Evolutionary conservation across 2,329 filamentous ascomycete genomes (phyloP).

Genomic region (Nemania sp.): DNA sequence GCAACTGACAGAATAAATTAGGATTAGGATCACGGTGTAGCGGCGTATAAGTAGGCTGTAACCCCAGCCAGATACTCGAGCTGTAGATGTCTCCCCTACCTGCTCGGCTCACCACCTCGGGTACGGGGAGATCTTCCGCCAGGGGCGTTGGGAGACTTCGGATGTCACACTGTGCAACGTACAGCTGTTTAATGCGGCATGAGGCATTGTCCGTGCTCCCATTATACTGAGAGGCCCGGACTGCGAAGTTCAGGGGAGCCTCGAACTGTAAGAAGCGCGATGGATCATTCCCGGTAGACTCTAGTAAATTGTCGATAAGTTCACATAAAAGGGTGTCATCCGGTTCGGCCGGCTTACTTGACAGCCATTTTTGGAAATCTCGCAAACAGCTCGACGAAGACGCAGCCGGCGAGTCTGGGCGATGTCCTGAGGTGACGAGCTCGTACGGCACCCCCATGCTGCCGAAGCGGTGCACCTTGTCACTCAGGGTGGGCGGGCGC

Average conservation of each 20-base stretch:
- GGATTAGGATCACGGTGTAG: conserved; percentile 92
- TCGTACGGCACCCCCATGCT: conserved; percentile 37
- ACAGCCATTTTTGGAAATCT: conserved; percentile 31
- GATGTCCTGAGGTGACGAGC: conserved; percentile 18
- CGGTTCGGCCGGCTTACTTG: conserved; percentile 1
- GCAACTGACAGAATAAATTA: conserved; percentile 86
- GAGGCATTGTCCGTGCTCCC: conserved; percentile 11
- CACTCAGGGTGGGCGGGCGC: conserved; percentile 20
- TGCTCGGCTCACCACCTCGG: conserved; percentile 61
- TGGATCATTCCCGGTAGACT: conserved; percentile 20
- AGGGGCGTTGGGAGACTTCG: conserved; percentile 66
- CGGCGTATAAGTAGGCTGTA: conserved; percentile 85
- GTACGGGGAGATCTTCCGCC: conserved; percentile 67
- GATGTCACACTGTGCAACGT: conserved; percentile 83
- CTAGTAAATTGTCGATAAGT: conserved; percentile 36
- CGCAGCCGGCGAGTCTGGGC: not conserved
- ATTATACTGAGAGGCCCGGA: conserved; percentile 59
- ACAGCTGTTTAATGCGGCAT: conserved; percentile 55
- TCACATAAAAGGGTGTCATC: conserved; percentile 5
- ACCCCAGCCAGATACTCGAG: conserved; percentile 85
- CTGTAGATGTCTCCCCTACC: conserved; percentile 85
- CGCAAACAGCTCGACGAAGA: conserved; percentile 10
- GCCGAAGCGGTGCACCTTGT: conserved; percentile 29
- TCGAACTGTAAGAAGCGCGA: conserved; percentile 58
- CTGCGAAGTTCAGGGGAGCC: conserved; percentile 66